Evolutionary conservation across 2,329 filamentous ascomycete genomes (phyloP).

Genomic region (Colletotrichum caudatum): DNA sequence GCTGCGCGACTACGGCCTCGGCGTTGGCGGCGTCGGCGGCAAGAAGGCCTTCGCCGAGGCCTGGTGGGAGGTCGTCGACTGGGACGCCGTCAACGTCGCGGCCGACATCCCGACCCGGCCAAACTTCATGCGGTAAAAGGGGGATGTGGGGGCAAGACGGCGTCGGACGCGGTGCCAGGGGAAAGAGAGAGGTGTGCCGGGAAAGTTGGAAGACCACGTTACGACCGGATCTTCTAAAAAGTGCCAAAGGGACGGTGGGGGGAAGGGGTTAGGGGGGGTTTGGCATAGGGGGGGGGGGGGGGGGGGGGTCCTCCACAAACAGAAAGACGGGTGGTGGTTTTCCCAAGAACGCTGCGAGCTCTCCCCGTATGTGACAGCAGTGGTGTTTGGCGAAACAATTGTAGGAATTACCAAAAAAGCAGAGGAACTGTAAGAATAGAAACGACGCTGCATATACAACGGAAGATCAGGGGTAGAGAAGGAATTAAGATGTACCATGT

Average conservation of each 20-base stretch:
- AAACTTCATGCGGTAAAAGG: conserved; percentile 20
- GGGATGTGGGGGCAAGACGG: not conserved
- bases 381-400: not conserved
- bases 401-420: conserved; percentile 37
- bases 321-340: not conserved
- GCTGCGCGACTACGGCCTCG: conserved; percentile 81
- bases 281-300: not conserved
- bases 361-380: not conserved
- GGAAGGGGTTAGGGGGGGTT: no score
- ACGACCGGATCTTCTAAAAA: not conserved
- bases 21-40: conserved; percentile 69
- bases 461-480: conserved; percentile 2
- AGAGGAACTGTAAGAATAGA: conserved; percentile 39
- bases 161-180: not conserved
- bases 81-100: conserved; percentile 75
- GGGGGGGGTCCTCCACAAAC: not conserved
- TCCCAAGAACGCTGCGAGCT: not conserved
- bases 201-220: not conserved
- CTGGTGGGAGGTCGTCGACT: conserved; percentile 93
- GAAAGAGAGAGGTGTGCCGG: not conserved
- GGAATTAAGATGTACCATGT: conserved; percentile 35
- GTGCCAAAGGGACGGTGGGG: no score
- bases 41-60: conserved; percentile 81
- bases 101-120: conserved; percentile 35
- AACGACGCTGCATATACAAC: conserved; percentile 29